Evolutionary conservation across 2,329 filamentous ascomycete species (phyloP).

Genomic region (Stylonectria norvegica): DNA sequence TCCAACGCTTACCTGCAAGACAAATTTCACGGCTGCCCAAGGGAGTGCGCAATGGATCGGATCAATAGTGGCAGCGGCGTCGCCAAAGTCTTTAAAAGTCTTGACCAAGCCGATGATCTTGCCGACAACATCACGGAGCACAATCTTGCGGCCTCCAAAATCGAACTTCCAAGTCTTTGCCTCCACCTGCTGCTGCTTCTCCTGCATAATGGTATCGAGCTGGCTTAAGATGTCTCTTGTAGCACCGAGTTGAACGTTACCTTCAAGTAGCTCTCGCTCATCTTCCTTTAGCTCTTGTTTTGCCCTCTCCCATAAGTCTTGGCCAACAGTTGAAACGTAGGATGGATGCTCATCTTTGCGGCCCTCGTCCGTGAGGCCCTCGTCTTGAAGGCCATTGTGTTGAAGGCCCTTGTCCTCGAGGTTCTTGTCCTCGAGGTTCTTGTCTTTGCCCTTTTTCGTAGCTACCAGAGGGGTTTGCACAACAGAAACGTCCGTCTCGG

Average conservation of each 20-base stretch:
- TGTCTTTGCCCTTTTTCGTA: no score
- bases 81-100: slow-evolving; percentile 8
- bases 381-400: no score
- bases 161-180: slow-evolving; percentile 6
- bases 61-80: slow-evolving; percentile 5
- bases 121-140: slow-evolving; percentile 4
- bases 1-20: slow-evolving; percentile 1
- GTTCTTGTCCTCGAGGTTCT: no score
- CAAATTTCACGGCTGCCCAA: slow-evolving; percentile 11
- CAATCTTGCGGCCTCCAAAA: slow-evolving; percentile 5
- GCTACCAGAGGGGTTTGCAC: no score
- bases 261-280: background rate
- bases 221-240: background rate
- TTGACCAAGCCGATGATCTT: slow-evolving; percentile 7
- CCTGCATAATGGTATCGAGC: background rate
- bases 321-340: background rate
- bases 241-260: background rate
- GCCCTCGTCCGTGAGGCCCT: no score
- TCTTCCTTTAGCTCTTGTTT: background rate
- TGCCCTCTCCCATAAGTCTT: background rate
- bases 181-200: slow-evolving; percentile 1
- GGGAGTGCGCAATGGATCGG: slow-evolving; percentile 10
- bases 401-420: no score
- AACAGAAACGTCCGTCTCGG: no score
- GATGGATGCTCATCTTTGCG: no score